Conservation (phyloP, 202 grass and related monocot genomes). For the Carex arenaria region DNA sequence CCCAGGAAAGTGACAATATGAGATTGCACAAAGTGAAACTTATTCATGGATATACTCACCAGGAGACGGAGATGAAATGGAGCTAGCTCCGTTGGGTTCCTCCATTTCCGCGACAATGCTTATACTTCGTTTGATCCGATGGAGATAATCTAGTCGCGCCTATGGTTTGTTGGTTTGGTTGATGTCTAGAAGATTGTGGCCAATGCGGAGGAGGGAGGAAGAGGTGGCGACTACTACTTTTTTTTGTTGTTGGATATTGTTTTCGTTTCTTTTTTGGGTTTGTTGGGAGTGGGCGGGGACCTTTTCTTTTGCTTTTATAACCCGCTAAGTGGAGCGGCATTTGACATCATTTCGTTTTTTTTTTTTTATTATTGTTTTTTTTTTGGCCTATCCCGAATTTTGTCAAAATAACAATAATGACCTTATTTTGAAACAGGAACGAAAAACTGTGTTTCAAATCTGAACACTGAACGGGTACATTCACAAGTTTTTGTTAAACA, state of each 20-base stretch:
- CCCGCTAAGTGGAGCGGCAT: not conserved
- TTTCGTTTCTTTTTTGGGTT: not conserved
- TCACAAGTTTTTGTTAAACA: not conserved
- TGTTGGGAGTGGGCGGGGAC: not conserved
- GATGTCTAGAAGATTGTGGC: not conserved
- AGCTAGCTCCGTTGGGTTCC: not conserved
- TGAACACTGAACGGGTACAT: not conserved
- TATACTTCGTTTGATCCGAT: not conserved
- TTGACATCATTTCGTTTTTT: not conserved
- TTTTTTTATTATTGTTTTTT: not conserved
- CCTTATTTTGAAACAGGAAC: not conserved
- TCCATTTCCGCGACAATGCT: not conserved
- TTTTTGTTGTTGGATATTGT: not conserved
- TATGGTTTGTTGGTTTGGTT: not conserved
- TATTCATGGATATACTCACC: not conserved
- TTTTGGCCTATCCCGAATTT: not conserved
- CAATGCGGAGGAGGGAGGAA: slow-evolving; percentile 9
- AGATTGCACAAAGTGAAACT: not conserved
- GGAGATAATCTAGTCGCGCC: slow-evolving; percentile 8
- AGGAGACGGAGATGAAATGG: not conserved
- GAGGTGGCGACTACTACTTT: not conserved
- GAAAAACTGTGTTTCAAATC: not conserved
- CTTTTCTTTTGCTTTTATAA: not conserved
- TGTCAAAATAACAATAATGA: not conserved
- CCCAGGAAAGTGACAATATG: not conserved